These are phyloP conservation scores for Hypomyces perniciosus DNA, from an alignment of 2,329 filamentous ascomycete genomes.

Conservation along the genomic window DNA sequence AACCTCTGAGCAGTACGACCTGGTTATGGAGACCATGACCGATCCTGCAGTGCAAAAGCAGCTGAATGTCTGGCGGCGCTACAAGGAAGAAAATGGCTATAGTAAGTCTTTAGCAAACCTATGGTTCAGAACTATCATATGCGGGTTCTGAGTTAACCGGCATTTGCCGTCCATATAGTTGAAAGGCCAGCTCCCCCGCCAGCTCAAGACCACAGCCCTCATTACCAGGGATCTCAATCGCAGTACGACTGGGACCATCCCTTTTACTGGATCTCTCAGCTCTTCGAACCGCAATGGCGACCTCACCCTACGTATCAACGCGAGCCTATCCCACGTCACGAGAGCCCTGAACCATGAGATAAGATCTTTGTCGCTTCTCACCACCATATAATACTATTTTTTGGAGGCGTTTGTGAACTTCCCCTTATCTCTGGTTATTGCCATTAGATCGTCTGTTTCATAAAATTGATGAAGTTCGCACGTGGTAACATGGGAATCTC, in stretches of 20 bases:
- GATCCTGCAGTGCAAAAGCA: slow-evolving; percentile 20
- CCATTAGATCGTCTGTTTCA: too few species aligned
- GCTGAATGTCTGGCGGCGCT: slow-evolving; percentile 20
- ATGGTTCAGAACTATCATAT: neutral
- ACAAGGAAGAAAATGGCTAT: slow-evolving; percentile 19
- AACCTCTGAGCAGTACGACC: slow-evolving; percentile 24
- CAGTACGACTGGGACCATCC: slow-evolving; percentile 34
- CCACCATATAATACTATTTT: too few species aligned
- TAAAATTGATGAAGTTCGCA: too few species aligned
- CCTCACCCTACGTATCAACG: slow-evolving; percentile 27
- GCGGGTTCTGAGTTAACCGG: neutral
- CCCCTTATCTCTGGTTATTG: too few species aligned
- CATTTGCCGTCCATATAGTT: neutral
- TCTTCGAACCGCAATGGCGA: slow-evolving; percentile 38
- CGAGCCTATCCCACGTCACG: slow-evolving; percentile 11
- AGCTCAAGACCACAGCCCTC: neutral
- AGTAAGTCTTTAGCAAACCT: slow-evolving; percentile 13
- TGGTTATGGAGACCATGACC: slow-evolving; percentile 27
- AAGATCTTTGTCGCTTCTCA: neutral
- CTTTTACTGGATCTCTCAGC: slow-evolving; percentile 40
- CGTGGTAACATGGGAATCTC: too few species aligned
- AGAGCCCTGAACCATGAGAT: neutral
- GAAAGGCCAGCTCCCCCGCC: neutral
- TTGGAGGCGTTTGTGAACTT: too few species aligned
- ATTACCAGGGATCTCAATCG: slow-evolving; percentile 21